A percentile compares a stretch with the other conserved stretches of the same genome.
Conservation (phyloP, 768 basidiomycete genomes). For the Pisolithus marmoratus region DNA sequence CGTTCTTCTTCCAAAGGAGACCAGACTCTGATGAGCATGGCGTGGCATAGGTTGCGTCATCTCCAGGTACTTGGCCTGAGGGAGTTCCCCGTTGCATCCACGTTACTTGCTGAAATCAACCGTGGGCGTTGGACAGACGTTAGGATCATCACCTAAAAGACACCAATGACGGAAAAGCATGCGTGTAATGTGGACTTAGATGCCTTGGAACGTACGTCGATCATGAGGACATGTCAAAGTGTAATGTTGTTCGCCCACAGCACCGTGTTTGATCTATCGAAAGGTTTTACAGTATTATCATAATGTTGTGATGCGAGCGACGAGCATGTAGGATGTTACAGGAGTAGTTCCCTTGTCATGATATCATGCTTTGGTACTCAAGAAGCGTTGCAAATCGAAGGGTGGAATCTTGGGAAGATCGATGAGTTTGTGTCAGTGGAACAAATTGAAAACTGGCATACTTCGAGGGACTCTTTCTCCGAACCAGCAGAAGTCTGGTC, state of each 20-base stretch:
- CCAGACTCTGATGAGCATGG: conserved; percentile 41
- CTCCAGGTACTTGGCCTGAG: conserved; percentile 53
- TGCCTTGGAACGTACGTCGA: conserved; percentile 23
- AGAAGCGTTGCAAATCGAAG: conserved; percentile 51
- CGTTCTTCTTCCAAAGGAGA: conserved; percentile 22
- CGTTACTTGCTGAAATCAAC: conserved; percentile 45
- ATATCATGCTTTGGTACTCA: conserved; percentile 42
- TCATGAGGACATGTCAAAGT: not conserved
- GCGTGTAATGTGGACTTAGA: conserved; percentile 12
- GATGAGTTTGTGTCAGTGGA: not conserved
- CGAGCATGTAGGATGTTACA: not conserved
- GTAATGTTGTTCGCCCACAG: conserved; percentile 10
- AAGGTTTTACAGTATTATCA: conserved; percentile 6
- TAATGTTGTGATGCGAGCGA: not conserved
- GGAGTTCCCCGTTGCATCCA: conserved; percentile 41
- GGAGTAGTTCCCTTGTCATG: not conserved
- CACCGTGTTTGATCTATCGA: conserved; percentile 5
- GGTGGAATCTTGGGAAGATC: conserved; percentile 31
- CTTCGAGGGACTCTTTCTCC: conserved; percentile 37
- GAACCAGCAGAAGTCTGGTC: conserved; percentile 17
- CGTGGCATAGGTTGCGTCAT: conserved; percentile 53
- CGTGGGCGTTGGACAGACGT: conserved; percentile 64
- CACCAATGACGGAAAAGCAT: conserved; percentile 5
- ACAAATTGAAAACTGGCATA: conserved; percentile 12
- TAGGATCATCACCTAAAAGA: conserved; percentile 35